phyloP scores from a whole-genome alignment of 345 rosid genomes.

The Murraya paniculata region DNA sequence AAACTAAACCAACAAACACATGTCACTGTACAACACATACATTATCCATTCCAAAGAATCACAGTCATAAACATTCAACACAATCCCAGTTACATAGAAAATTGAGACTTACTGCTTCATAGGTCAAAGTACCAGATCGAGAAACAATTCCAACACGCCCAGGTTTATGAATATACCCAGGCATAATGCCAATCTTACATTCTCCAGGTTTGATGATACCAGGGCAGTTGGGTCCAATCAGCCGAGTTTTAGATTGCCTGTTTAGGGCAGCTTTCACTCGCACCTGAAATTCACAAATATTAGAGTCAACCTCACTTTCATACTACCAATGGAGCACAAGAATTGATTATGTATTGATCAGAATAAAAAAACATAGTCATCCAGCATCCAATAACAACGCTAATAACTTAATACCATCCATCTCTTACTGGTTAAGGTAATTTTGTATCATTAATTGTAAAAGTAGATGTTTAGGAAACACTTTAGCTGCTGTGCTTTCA shows the following conservation, averaged over 20 bases:
- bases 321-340: not conserved
- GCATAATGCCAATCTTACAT: constrained; percentile 95
- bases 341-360: not conserved
- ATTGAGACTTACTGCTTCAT: constrained; percentile 81
- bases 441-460: not conserved
- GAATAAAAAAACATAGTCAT: not conserved
- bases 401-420: not conserved
- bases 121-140: constrained; percentile 95
- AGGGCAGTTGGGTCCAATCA: constrained; percentile 98
- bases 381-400: not conserved
- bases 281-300: constrained; percentile 46
- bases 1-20: not conserved
- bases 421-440: not conserved
- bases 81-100: not conserved
- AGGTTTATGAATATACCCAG: constrained; percentile 97
- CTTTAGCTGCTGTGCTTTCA: not conserved
- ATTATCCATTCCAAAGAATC: not conserved
- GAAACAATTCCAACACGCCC: constrained; percentile 94
- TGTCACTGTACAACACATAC: not conserved
- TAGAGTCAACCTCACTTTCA: not conserved
- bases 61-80: not conserved
- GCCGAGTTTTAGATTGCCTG: constrained; percentile 78
- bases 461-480: not conserved
- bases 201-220: constrained; percentile 95
- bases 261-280: constrained; percentile 90